Percentiles rank a stretch among this genome's conserved stretches.
Evolutionary conservation across 73 alveolate genomes (phyloP).

Genomic region (Tetrahymena thermophila): DNA sequence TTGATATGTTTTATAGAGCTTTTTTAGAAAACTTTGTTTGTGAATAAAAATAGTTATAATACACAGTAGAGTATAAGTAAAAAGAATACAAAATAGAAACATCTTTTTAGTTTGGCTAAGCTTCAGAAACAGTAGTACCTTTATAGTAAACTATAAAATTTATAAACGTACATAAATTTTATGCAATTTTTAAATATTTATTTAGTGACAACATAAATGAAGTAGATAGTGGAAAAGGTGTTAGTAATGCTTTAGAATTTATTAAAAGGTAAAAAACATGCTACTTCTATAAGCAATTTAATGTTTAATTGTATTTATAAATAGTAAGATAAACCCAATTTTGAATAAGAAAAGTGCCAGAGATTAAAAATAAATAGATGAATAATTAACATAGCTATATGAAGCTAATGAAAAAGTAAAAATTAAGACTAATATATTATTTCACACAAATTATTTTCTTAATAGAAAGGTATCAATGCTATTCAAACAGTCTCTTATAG

Average conservation of each 20-base stretch:
- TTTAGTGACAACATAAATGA: not conserved
- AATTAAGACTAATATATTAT: no score
- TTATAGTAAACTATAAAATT: not conserved
- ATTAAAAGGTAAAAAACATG: not conserved
- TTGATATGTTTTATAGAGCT: not conserved
- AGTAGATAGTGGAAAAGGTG: not conserved
- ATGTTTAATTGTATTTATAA: not conserved
- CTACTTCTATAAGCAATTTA: no score
- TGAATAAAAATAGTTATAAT: not conserved
- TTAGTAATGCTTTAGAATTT: not conserved
- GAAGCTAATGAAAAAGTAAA: not conserved
- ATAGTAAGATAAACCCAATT: not conserved
- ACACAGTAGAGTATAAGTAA: not conserved
- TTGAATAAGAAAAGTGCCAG: not conserved
- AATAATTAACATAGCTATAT: not conserved
- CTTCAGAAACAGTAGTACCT: not conserved
- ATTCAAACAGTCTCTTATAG: not conserved
- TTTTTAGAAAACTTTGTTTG: not conserved
- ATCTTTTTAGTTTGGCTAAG: not conserved
- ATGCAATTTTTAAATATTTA: not conserved
- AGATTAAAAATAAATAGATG: not conserved
- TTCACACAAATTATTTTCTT: not conserved
- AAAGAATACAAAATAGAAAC: not conserved
- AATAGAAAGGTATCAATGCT: not conserved
- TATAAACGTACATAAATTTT: not conserved